Evolutionary conservation across 2,329 filamentous ascomycete species (phyloP).

Genomic region (Talaromyces sp.): DNA sequence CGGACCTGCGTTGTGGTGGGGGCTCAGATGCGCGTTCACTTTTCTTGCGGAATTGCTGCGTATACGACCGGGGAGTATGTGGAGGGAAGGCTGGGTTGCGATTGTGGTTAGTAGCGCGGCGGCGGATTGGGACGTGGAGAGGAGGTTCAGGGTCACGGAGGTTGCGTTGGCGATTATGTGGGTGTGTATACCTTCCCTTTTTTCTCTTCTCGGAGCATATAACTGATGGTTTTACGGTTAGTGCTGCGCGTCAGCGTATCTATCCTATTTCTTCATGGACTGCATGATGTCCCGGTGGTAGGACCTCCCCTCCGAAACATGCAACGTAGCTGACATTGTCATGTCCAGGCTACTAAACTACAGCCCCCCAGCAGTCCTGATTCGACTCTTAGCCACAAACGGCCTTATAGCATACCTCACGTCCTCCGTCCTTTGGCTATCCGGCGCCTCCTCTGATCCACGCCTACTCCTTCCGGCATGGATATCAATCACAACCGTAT

Average conservation of each 20-base stretch:
- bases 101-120: slow-evolving; percentile 37
- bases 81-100: slow-evolving; percentile 40
- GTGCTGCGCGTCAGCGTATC: slow-evolving; percentile 73
- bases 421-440: slow-evolving; percentile 66
- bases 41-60: slow-evolving; percentile 62
- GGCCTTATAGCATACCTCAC: slow-evolving; percentile 72
- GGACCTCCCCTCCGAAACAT: slow-evolving; percentile 20
- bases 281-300: slow-evolving; percentile 81
- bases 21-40: slow-evolving; percentile 63
- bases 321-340: background rate
- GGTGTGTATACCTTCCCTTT: slow-evolving; percentile 48
- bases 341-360: slow-evolving; percentile 72
- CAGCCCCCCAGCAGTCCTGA: slow-evolving; percentile 70
- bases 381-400: slow-evolving; percentile 72
- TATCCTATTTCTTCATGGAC: slow-evolving; percentile 79
- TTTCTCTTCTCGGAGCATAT: background rate
- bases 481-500: slow-evolving; percentile 71
- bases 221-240: slow-evolving; percentile 33
- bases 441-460: slow-evolving; percentile 66
- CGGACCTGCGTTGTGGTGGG: slow-evolving; percentile 68
- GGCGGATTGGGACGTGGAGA: slow-evolving; percentile 44
- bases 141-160: slow-evolving; percentile 60
- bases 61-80: slow-evolving; percentile 39
- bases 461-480: slow-evolving; percentile 70
- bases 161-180: slow-evolving; percentile 69